A percentile compares a stretch with the other conserved stretches of the same genome.
Conservation (phyloP, 306 rosid genomes). For the Ochetophila trinervis region DNA sequence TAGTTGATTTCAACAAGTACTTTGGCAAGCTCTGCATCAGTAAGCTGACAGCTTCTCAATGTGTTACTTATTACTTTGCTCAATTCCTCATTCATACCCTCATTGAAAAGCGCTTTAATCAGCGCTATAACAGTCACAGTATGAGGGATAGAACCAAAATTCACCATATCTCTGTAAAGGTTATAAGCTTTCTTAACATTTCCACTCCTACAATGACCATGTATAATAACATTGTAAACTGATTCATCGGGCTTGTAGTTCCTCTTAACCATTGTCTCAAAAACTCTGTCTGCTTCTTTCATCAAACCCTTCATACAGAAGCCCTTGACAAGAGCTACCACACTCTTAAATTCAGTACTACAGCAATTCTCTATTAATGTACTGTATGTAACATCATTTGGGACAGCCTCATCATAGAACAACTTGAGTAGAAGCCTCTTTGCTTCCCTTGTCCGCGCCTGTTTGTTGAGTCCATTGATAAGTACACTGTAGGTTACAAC, state of each 20-base stretch:
- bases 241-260: conserved; percentile 55
- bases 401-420: conserved; percentile 67
- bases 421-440: conserved; percentile 83
- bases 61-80: conserved; percentile 49
- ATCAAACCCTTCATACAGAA: conserved; percentile 89
- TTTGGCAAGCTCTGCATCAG: conserved; percentile 71
- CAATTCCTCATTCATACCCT: conserved; percentile 63
- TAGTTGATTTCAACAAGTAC: conserved; percentile 65
- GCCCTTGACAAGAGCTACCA: conserved; percentile 74
- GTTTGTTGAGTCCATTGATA: conserved; percentile 82
- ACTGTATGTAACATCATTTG: conserved; percentile 59
- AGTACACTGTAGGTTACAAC: conserved; percentile 84
- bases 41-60: conserved; percentile 55
- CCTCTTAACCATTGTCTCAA: conserved; percentile 56
- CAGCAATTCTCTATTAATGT: conserved; percentile 75
- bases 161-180: conserved; percentile 63
- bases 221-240: conserved; percentile 65
- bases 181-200: conserved; percentile 57
- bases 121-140: conserved; percentile 65
- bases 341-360: conserved; percentile 58
- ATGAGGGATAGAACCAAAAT: conserved; percentile 63
- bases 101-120: conserved; percentile 51
- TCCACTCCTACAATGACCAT: conserved; percentile 76
- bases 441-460: conserved; percentile 80
- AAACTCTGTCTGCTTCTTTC: conserved; percentile 76